Evolutionary conservation across 2,329 filamentous ascomycete species (phyloP).

Genomic region (Seiridium unicorne): DNA sequence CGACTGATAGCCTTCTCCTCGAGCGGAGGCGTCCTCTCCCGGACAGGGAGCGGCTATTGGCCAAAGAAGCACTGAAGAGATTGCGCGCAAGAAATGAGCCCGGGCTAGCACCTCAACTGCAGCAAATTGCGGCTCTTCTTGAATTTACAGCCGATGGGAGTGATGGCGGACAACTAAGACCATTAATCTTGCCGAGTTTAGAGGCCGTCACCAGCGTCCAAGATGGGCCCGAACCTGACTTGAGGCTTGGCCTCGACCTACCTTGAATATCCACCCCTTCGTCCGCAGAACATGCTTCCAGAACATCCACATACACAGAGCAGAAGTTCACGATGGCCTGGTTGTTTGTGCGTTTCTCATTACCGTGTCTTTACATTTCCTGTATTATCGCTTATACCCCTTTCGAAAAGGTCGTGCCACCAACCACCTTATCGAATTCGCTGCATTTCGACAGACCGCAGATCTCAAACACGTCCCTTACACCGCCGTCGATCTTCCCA

Average conservation of each 20-base stretch:
- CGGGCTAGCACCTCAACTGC: not conserved
- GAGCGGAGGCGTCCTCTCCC: constrained; percentile 1
- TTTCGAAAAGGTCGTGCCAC: constrained; percentile 24
- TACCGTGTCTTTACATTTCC: not conserved
- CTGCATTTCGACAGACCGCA: constrained; percentile 26
- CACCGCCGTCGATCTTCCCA: constrained; percentile 22
- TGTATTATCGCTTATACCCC: constrained; percentile 15
- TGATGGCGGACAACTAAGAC: not conserved
- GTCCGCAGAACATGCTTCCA: too few species aligned
- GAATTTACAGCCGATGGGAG: not conserved
- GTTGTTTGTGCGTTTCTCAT: not conserved
- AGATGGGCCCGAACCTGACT: not conserved
- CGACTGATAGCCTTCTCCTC: not conserved
- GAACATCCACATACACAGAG: too few species aligned
- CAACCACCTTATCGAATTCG: constrained; percentile 26
- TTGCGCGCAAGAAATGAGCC: not conserved
- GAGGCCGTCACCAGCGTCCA: not conserved
- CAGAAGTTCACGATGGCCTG: not conserved
- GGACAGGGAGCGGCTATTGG: not conserved
- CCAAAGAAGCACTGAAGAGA: not conserved
- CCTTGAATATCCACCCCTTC: not conserved
- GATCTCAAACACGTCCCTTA: constrained; percentile 27
- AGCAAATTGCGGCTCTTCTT: not conserved
- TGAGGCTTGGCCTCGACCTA: not conserved
- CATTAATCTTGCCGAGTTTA: not conserved